Conservation (phyloP, 2,329 filamentous ascomycete genomes). For the Arthrocladium fulminans region DNA sequence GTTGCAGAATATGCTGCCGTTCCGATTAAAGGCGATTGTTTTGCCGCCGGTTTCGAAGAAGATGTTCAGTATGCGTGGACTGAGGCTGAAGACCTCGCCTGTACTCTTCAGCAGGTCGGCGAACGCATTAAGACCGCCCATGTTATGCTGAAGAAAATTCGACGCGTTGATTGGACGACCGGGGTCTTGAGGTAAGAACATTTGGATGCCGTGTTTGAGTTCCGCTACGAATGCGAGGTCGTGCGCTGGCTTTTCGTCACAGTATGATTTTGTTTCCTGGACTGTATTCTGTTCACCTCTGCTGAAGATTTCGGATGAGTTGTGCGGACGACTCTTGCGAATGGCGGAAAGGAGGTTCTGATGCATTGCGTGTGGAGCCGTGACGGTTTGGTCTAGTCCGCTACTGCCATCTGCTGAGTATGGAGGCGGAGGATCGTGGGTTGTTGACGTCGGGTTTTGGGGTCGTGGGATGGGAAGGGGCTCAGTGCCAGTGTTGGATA, state of each 20-base stretch:
- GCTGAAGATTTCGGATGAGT: conserved; percentile 63
- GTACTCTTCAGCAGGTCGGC: conserved; percentile 60
- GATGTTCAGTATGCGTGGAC: conserved; percentile 63
- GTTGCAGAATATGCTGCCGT: conserved; percentile 88
- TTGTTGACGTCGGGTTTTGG: conserved; percentile 6
- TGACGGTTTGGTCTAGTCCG: conserved; percentile 25
- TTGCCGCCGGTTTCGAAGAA: conserved; percentile 72
- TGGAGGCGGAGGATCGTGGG: conserved; percentile 30
- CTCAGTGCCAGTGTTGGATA: conserved; percentile 11
- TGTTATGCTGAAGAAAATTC: conserved; percentile 54
- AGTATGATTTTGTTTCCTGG: conserved; percentile 77
- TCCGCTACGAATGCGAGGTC: conserved; percentile 64
- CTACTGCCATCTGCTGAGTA: conserved; percentile 27
- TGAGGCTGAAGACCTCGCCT: conserved; percentile 62
- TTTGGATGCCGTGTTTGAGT: conserved; percentile 60
- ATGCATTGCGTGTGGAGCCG: conserved; percentile 36
- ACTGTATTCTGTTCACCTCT: conserved; percentile 63
- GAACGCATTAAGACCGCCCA: conserved; percentile 58
- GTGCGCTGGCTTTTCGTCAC: conserved; percentile 65
- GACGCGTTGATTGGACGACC: conserved; percentile 39
- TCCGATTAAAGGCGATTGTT: conserved; percentile 87
- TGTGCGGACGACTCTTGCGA: conserved; percentile 66
- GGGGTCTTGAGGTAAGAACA: conserved; percentile 56
- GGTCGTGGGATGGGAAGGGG: conserved; percentile 3
- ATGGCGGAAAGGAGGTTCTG: conserved; percentile 62